Conservation (phyloP, 345 rosid genomes). For the Streptanthus diversifolius region DNA sequence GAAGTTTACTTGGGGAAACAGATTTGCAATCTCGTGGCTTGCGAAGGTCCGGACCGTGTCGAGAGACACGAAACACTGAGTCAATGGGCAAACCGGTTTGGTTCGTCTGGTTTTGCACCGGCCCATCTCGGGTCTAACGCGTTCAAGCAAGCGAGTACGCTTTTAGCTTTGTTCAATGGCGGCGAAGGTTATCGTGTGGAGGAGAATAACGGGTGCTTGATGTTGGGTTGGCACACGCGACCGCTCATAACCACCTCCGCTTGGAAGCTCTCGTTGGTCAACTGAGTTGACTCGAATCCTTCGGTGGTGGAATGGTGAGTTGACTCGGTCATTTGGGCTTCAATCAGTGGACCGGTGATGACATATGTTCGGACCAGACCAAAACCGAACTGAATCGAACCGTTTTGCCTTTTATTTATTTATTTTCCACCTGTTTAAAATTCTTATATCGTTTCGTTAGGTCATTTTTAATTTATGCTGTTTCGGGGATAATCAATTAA, state of each 20-base stretch:
- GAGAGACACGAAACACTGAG: slow-evolving; percentile 72
- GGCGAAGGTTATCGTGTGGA: slow-evolving; percentile 89
- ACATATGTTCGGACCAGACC: slow-evolving; percentile 34
- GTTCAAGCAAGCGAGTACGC: slow-evolving; percentile 78
- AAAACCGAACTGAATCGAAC: slow-evolving; percentile 33
- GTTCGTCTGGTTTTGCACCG: slow-evolving; percentile 60
- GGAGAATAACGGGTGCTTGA: slow-evolving; percentile 70
- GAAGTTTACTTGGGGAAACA: slow-evolving; percentile 81
- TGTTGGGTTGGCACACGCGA: slow-evolving; percentile 87
- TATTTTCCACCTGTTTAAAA: slow-evolving; percentile 2
- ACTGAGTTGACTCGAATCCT: slow-evolving; percentile 28
- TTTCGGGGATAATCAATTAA: slow-evolving; percentile 12
- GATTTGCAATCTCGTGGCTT: slow-evolving; percentile 79
- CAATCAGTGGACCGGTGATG: slow-evolving; percentile 36
- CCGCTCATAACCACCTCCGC: slow-evolving; percentile 87
- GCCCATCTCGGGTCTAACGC: slow-evolving; percentile 85
- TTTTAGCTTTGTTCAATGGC: slow-evolving; percentile 62
- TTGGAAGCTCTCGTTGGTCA: slow-evolving; percentile 46
- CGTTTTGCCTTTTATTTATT: slow-evolving; percentile 20
- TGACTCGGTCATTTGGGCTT: slow-evolving; percentile 3
- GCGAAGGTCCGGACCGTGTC: slow-evolving; percentile 70
- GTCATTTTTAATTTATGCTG: slow-evolving; percentile 10
- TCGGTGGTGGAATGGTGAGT: background rate
- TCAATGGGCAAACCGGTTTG: slow-evolving; percentile 64
- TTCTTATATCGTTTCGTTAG: slow-evolving; percentile 24